Conservation (phyloP, 345 rosid species). For the Arabidopsis thaliana region DNA sequence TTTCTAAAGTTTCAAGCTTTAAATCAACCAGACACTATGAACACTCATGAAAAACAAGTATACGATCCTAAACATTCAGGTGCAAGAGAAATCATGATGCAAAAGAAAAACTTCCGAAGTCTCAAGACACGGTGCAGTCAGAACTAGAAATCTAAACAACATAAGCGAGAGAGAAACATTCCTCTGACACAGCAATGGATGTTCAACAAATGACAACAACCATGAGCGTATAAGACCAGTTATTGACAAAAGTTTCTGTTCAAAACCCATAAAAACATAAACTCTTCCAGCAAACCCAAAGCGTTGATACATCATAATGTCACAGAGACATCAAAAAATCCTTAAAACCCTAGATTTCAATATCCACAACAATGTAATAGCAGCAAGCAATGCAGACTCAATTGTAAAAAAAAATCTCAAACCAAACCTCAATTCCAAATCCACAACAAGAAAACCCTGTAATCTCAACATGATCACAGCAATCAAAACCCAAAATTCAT, state of each 20-base stretch:
- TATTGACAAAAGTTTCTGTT: no score
- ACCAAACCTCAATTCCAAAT: constrained; percentile 3
- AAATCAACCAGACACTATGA: constrained; percentile 18
- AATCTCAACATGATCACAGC: not conserved
- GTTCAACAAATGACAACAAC: constrained; percentile 7
- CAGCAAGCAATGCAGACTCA: constrained; percentile 12
- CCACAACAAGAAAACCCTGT: not conserved
- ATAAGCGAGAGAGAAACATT: not conserved
- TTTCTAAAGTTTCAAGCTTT: not conserved
- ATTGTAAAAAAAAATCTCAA: not conserved
- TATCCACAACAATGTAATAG: not conserved
- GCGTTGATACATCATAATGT: not conserved
- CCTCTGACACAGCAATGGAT: not conserved
- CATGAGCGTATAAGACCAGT: not conserved
- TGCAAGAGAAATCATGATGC: not conserved
- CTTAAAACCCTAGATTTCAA: constrained; percentile 4
- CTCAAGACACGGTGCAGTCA: not conserved
- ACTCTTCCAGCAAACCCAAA: not conserved
- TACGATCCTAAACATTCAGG: constrained; percentile 9
- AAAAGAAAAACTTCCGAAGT: not conserved
- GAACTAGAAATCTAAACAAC: not conserved
- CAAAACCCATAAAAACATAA: no score
- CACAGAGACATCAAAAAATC: constrained; percentile 14
- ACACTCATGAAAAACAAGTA: constrained; percentile 1
- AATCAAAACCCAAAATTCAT: not conserved